Evolutionary conservation across 495 filamentous ascomycete genomes (phyloP).

Genomic region (Bryoglossum gracile): DNA sequence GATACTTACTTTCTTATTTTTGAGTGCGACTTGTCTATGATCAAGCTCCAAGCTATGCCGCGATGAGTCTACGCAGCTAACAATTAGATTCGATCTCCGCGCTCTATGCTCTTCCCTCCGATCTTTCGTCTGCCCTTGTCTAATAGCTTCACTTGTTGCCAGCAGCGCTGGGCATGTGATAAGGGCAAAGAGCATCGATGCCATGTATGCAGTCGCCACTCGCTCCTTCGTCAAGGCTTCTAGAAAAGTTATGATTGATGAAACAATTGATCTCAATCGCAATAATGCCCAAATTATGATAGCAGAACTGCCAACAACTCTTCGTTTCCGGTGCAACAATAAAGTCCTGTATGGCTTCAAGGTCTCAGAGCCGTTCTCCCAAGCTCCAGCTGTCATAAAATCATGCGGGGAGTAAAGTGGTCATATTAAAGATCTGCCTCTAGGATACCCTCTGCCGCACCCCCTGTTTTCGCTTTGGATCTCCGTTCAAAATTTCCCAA

Average conservation of each 20-base stretch:
- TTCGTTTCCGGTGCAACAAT: too few relatives aligned
- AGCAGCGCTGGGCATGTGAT: constrained; percentile 34
- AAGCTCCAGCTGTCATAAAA: constrained; percentile 10
- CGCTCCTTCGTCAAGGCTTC: background rate
- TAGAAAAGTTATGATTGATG: too few relatives aligned
- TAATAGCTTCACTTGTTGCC: constrained; percentile 39
- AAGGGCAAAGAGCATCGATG: constrained; percentile 30
- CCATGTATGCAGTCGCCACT: background rate
- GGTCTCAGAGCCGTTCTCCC: too few relatives aligned
- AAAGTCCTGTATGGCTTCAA: too few relatives aligned
- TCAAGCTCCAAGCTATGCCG: constrained; percentile 31
- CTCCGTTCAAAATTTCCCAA: too few relatives aligned
- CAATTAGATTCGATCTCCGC: constrained; percentile 36
- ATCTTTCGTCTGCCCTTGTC: constrained; percentile 37
- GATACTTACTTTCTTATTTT: constrained; percentile 8
- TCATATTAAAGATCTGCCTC: constrained; percentile 11
- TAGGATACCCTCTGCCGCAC: constrained; percentile 3
- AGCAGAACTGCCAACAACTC: too few relatives aligned
- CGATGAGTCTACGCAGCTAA: constrained; percentile 30
- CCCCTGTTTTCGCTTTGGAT: too few relatives aligned
- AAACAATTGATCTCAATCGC: too few relatives aligned
- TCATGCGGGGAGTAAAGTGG: constrained; percentile 20
- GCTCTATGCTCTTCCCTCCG: constrained; percentile 38
- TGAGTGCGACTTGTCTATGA: constrained; percentile 32
- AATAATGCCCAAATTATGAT: too few relatives aligned